phyloP scores from a whole-genome alignment of 1,284 basidiomycete genomes.

The Trichosporon inkin region DNA sequence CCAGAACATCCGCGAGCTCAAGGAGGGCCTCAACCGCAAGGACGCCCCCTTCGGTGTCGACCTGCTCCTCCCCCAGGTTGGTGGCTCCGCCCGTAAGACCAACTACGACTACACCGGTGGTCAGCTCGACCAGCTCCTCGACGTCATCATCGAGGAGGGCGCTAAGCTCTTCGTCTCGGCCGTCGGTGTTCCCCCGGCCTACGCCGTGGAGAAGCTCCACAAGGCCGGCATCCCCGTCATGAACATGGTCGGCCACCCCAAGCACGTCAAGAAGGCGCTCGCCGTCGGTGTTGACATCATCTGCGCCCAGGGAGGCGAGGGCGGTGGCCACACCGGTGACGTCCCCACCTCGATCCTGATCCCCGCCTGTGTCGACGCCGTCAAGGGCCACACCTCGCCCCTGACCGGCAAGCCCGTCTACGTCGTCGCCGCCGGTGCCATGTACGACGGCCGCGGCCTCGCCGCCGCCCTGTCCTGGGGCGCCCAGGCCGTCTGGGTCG shows the following conservation, averaged over 20 bases:
- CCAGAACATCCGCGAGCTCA: constrained; percentile 65
- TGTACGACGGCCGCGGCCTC: constrained; percentile 78
- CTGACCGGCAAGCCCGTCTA: constrained; percentile 74
- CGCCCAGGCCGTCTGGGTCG: constrained; percentile 82
- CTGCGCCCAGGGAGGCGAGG: constrained; percentile 82
- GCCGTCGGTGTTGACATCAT: constrained; percentile 78
- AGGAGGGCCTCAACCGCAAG: constrained; percentile 57
- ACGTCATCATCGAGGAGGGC: constrained; percentile 84
- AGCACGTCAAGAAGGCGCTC: constrained; percentile 75
- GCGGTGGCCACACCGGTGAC: constrained; percentile 61
- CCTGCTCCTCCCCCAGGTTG: constrained; percentile 74
- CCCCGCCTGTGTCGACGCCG: constrained; percentile 75
- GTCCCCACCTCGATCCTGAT: constrained; percentile 43
- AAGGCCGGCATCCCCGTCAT: constrained; percentile 66
- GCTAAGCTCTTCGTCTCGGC: constrained; percentile 76
- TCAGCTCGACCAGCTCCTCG: constrained; percentile 63
- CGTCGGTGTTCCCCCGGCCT: constrained; percentile 70
- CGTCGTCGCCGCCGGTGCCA: constrained; percentile 78
- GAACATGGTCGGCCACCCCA: constrained; percentile 82
- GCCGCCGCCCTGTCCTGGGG: constrained; percentile 80
- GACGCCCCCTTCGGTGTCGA: constrained; percentile 77
- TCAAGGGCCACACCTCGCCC: constrained; percentile 67
- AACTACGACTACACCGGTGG: constrained; percentile 66
- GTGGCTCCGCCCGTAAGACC: constrained; percentile 75
- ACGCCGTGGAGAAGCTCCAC: constrained; percentile 73